Base-by-base conservation (phyloP, 2,329 filamentous ascomycete species). In the Paracorniculantispora psalliotae region DNA sequence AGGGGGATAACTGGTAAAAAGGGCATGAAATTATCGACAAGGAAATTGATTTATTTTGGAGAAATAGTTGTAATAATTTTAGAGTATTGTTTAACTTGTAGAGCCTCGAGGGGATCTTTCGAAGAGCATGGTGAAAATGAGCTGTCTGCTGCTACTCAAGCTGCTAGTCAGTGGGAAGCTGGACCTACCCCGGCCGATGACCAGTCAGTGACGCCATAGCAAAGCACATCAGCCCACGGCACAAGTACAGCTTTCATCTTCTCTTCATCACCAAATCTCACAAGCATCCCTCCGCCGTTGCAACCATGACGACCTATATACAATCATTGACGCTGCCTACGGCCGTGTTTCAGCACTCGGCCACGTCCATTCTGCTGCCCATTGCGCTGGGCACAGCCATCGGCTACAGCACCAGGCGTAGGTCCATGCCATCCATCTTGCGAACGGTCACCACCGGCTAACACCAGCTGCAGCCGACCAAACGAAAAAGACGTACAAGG, bases 281-380 rank as follows among this genome's bases (percentile, higher is more conserved):
- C 10, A 15, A 33, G 13, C 19, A 35, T 39, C 21, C 58, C 50
- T 43, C 53, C 35, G 21, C 59, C 26, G 15, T 33, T 33, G 25
- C 43, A 30, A 57, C 13, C 53, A 96, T 94, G 90, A 92, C 89
- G 12, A 86, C 89, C 62, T 88, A 89, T 72, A 84, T 94, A 61
- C 86, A 89, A n/a, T 86, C 84, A 41, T 75, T 96, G 63, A 92
- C 89, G 23, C 79, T 96, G 19, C 91, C 91, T 2, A 76, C 81
- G 49, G 78, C 82, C 64, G 74, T 92, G 63, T 92, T 96, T 72
- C 80, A 85, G 67, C 86, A 83, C 69, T 85, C 90, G 4, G 86
- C 89, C 8, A 80, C 83, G 28, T 89, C 90, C 19, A 84, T 94
- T 62, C 81, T 96, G 41, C 79, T 96, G 1, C 92, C 91, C 39